A percentile compares a stretch with the other conserved stretches of the same genome.
phyloP scores from a whole-genome alignment of 2,329 filamentous ascomycete genomes.

The Arthrobotrys pseudoclavata region DNA sequence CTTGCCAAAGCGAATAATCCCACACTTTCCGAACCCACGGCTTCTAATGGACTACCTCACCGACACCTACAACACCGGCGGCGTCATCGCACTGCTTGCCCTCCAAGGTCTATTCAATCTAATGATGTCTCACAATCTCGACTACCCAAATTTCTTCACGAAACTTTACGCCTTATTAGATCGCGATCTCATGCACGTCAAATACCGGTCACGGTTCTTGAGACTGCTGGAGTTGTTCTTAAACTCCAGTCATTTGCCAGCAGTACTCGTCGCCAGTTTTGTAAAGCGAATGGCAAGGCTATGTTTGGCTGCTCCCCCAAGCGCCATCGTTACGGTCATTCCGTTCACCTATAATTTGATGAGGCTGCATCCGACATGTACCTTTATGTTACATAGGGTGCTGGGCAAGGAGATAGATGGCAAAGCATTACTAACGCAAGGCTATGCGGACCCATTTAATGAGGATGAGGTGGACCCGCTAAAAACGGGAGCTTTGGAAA shows the following conservation, averaged over 20 bases:
- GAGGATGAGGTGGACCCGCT: slow-evolving; percentile 83
- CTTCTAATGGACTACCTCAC: slow-evolving; percentile 95
- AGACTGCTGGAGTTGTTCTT: slow-evolving; percentile 92
- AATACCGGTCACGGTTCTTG: slow-evolving; percentile 93
- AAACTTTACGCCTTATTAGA: slow-evolving; percentile 96
- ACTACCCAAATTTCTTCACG: slow-evolving; percentile 92
- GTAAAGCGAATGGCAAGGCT: slow-evolving; percentile 91
- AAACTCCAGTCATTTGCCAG: slow-evolving; percentile 90
- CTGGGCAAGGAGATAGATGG: slow-evolving; percentile 73
- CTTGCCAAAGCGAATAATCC: slow-evolving; percentile 82
- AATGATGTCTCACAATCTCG: slow-evolving; percentile 91
- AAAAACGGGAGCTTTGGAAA: slow-evolving; percentile 88
- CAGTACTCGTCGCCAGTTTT: slow-evolving; percentile 91
- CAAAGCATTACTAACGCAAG: slow-evolving; percentile 73
- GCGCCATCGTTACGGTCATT: slow-evolving; percentile 87
- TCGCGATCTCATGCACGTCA: slow-evolving; percentile 87
- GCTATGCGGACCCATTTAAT: slow-evolving; percentile 82
- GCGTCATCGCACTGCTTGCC: slow-evolving; percentile 86
- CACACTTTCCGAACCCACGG: slow-evolving; percentile 90
- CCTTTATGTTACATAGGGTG: slow-evolving; percentile 94
- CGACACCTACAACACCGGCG: slow-evolving; percentile 89
- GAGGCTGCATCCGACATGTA: slow-evolving; percentile 88
- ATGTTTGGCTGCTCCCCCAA: slow-evolving; percentile 87
- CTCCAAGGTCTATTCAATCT: slow-evolving; percentile 95
- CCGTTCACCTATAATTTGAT: slow-evolving; percentile 97